Evolutionary conservation across 371 early-diverging fungal genomes (phyloP), one percentile per base, ranked within the genome.

Genomic region (Parasitella parasitica): DNA sequence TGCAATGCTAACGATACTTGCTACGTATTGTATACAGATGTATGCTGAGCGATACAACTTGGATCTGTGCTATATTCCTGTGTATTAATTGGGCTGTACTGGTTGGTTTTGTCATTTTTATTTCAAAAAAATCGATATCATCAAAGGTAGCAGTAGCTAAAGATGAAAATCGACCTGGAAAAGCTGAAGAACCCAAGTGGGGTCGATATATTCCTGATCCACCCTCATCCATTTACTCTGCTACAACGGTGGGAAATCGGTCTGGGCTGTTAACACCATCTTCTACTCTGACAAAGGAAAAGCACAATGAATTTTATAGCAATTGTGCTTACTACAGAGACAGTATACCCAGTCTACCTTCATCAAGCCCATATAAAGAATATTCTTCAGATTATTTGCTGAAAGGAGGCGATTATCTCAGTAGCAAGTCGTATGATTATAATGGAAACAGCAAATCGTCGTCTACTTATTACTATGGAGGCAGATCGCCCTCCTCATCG

Each of bases 191-290:
- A 22, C 57, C 48, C 3, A 54, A 37, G 12, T 66, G 67, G 67
- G 67, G 67, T 16, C 39, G 57, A 27, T 66, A 66, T 46, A 61
- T 66, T 28, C 67, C 67, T 46, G 62, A 66, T 46, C 53, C 43
- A 15, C 67, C 62, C 0, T 46, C 57, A 4, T 41, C 64, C 4
- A 46, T 58, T 6, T 64, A 64, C 34, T 64, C 64, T 13, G 36
- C 54, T 0, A 41, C 54, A 1, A 64, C 48, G 2, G 22, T 52
- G 6, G 28, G 26, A 6, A 39, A 49, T 27, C 43, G 39, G 28
- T 53, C 53, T 18, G 58, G 64, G 13, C 18, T 64, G 6, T 20
- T 64, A 11, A 58, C 48, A 1, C 64, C 64, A 16, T 32, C 58
- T 6, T 51, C 54, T 15, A 37, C 38, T 12, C 38, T 49, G 38